phyloP scores from a whole-genome alignment of 192 early-diverging fungal species.

The Funneliformis mosseae region DNA sequence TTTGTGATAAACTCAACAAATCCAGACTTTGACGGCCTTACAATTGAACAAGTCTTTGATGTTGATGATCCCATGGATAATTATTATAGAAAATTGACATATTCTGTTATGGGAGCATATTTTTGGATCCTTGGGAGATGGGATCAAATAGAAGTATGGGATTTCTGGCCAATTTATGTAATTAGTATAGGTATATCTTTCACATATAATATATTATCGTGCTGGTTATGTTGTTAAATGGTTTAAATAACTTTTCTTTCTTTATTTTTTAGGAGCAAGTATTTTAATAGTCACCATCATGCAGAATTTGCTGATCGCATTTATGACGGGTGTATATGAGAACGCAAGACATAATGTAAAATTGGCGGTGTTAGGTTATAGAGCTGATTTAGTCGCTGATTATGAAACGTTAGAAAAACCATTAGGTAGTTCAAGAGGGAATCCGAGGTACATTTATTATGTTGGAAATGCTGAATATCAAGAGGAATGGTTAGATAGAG shows the following conservation, averaged over 20 bases:
- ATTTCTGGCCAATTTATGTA: slow-evolving; percentile 22
- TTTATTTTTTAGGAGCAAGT: neutral
- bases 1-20: neutral
- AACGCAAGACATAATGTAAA: neutral
- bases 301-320: slow-evolving; percentile 20
- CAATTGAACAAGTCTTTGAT: neutral
- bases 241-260: neutral
- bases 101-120: neutral
- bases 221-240: neutral
- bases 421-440: slow-evolving; percentile 1
- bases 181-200: neutral
- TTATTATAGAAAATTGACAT: neutral
- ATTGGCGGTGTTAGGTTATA: neutral
- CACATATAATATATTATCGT: neutral
- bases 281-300: neutral
- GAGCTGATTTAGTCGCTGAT: slow-evolving; percentile 2
- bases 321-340: slow-evolving; percentile 13
- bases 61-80: neutral
- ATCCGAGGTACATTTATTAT: neutral
- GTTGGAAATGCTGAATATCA: neutral
- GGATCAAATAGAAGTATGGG: slow-evolving; percentile 3
- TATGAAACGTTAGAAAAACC: neutral
- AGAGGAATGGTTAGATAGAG: neutral
- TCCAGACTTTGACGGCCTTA: neutral
- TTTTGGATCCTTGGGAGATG: slow-evolving; percentile 19